phyloP scores from a whole-genome alignment of 139 green algal genomes.

The Haematococcus lacustris region DNA sequence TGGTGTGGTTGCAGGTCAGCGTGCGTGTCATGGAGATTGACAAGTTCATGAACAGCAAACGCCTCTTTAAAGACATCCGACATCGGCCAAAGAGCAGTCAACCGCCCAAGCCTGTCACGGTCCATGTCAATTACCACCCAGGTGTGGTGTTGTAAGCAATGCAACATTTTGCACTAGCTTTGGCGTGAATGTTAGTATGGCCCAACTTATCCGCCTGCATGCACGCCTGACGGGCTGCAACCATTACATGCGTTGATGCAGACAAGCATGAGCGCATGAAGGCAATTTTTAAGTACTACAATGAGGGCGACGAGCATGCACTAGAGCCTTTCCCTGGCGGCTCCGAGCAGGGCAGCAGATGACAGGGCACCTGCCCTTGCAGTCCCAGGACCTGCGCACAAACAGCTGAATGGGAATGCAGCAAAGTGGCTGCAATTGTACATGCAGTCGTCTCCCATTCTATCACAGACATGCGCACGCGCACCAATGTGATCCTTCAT shows the following conservation, averaged over 20 bases:
- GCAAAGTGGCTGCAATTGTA: too few species aligned
- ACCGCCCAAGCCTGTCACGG: slow-evolving; percentile 56
- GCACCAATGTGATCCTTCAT: too few species aligned
- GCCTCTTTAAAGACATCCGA: slow-evolving; percentile 62
- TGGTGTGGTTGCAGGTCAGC: slow-evolving; percentile 24
- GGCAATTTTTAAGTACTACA: slow-evolving; percentile 63
- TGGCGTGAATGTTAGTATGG: too few species aligned
- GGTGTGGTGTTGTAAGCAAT: background rate
- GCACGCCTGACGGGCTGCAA: too few species aligned
- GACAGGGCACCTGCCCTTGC: too few species aligned
- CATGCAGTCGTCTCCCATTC: too few species aligned
- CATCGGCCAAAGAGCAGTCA: slow-evolving; percentile 37
- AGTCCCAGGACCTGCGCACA: too few species aligned
- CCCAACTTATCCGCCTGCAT: too few species aligned
- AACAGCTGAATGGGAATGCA: too few species aligned
- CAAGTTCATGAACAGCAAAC: slow-evolving; percentile 85
- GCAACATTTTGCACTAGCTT: too few species aligned
- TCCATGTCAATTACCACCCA: slow-evolving; percentile 60
- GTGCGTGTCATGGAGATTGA: slow-evolving; percentile 74
- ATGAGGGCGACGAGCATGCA: slow-evolving; percentile 49
- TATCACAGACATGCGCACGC: too few species aligned
- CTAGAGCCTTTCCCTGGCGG: slow-evolving; percentile 75
- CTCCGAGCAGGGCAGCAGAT: slow-evolving; percentile 50
- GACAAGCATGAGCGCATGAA: slow-evolving; percentile 84
- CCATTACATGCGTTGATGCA: slow-evolving; percentile 11